Evolutionary conservation across 1,139 yeast species (phyloP).

Genomic region (Blastobotrys capitulatus): DNA sequence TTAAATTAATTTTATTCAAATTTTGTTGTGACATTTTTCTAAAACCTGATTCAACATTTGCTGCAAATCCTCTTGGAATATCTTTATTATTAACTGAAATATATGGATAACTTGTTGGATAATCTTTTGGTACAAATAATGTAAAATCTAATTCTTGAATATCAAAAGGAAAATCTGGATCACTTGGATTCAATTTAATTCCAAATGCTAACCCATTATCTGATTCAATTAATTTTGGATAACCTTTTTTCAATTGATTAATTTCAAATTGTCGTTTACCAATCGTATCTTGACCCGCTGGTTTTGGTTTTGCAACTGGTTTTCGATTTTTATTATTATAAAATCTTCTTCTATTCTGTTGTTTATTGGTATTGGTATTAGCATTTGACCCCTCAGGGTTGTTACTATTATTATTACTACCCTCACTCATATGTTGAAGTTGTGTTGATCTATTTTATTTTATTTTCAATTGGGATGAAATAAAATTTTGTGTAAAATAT

Average conservation of each 20-base stretch:
- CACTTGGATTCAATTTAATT: conserved; percentile 46
- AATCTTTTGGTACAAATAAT: conserved; percentile 49
- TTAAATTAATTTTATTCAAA: conserved; percentile 35
- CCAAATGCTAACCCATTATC: conserved; percentile 14
- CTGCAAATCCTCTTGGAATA: conserved; percentile 66
- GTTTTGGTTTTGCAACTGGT: conserved; percentile 21
- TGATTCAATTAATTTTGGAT: conserved; percentile 8
- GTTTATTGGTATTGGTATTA: too few species aligned
- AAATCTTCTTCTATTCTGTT: not conserved
- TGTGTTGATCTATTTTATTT: too few species aligned
- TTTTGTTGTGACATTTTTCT: conserved; percentile 43
- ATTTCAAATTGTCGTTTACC: conserved; percentile 14
- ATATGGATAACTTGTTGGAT: conserved; percentile 41
- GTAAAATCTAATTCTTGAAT: conserved; percentile 47
- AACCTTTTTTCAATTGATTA: conserved; percentile 13
- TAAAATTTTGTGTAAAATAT: too few species aligned
- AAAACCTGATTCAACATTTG: conserved; percentile 63
- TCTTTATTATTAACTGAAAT: conserved; percentile 53
- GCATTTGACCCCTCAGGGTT: too few species aligned
- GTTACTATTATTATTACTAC: too few species aligned
- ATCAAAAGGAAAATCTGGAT: conserved; percentile 72
- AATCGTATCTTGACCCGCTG: conserved; percentile 14
- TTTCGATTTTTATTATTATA: not conserved
- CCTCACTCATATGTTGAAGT: too few species aligned
- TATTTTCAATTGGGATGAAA: too few species aligned